Evolutionary conservation across 1,284 basidiomycete species (phyloP).

Genomic region (Baeospora myosura): DNA sequence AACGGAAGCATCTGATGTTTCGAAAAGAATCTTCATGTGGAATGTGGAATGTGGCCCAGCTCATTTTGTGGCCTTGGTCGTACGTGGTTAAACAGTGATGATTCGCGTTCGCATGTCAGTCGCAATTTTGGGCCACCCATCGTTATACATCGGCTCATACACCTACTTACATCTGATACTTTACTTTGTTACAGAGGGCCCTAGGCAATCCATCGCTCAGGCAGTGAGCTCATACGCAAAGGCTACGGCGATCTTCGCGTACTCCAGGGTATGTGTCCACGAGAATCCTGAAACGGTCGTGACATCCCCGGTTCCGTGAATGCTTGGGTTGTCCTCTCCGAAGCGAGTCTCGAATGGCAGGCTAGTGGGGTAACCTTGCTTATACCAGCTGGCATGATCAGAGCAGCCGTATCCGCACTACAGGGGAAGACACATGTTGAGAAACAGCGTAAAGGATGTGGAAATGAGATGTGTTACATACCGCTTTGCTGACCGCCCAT

Average conservation of each 20-base stretch:
- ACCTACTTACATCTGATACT: too few relatives aligned
- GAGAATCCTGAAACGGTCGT: conserved; percentile 35
- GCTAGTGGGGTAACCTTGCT: conserved; percentile 12
- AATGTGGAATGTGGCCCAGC: too few relatives aligned
- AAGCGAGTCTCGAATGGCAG: conserved; percentile 20
- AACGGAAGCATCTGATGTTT: too few relatives aligned
- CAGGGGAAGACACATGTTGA: not conserved
- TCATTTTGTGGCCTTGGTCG: too few relatives aligned
- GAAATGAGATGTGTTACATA: conserved; percentile 12
- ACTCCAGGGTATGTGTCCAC: conserved; percentile 35
- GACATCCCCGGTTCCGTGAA: conserved; percentile 40
- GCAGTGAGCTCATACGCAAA: conserved; percentile 28
- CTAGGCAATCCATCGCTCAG: too few relatives aligned
- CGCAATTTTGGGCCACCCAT: too few relatives aligned
- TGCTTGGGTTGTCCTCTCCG: conserved; percentile 25
- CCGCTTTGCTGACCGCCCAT: conserved; percentile 14
- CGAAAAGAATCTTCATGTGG: too few relatives aligned
- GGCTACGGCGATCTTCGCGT: conserved; percentile 42
- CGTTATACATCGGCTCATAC: too few relatives aligned
- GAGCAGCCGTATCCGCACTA: conserved; percentile 10
- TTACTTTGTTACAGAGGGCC: too few relatives aligned
- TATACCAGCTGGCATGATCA: conserved; percentile 10
- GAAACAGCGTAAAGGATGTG: not conserved
- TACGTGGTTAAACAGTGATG: too few relatives aligned
- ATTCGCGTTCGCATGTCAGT: too few relatives aligned